Evolutionary conservation across 768 basidiomycete species (phyloP).

Genomic region (Coprinellus micaceus): DNA sequence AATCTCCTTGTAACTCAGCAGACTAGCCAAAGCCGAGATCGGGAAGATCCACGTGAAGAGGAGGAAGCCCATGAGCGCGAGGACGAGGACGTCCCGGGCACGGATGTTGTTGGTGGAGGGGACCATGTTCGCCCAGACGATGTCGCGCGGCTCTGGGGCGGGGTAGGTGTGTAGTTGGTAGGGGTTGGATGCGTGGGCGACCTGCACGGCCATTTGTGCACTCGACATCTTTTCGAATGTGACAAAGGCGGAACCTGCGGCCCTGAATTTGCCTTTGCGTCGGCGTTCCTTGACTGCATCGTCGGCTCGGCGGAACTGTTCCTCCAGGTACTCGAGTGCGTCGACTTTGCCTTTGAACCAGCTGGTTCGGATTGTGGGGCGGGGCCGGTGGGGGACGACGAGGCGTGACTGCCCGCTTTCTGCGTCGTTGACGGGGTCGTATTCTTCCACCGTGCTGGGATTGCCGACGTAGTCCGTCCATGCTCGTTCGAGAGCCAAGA

Average conservation of each 20-base stretch:
- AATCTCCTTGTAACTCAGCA: slow-evolving; percentile 92
- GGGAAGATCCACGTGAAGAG: slow-evolving; percentile 93
- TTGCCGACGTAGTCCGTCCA: slow-evolving; percentile 95
- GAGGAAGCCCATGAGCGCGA: slow-evolving; percentile 64
- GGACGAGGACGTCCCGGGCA: slow-evolving; percentile 68
- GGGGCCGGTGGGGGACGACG: slow-evolving; percentile 68
- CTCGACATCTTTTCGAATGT: slow-evolving; percentile 96
- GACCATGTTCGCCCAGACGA: slow-evolving; percentile 90
- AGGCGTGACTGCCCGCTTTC: slow-evolving; percentile 52
- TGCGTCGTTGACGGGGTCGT: slow-evolving; percentile 64
- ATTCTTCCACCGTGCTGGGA: slow-evolving; percentile 80
- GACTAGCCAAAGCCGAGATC: slow-evolving; percentile 77
- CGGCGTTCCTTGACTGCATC: slow-evolving; percentile 77
- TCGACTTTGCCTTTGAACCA: slow-evolving; percentile 82
- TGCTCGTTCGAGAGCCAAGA: slow-evolving; percentile 74
- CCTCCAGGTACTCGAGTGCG: slow-evolving; percentile 84
- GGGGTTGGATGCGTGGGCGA: slow-evolving; percentile 69
- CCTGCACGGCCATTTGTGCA: slow-evolving; percentile 89
- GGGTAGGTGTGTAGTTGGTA: slow-evolving; percentile 63
- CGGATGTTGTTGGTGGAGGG: slow-evolving; percentile 55
- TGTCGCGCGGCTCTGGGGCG: slow-evolving; percentile 93
- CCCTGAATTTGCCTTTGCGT: slow-evolving; percentile 66
- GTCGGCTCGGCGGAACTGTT: slow-evolving; percentile 75
- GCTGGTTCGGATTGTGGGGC: slow-evolving; percentile 72
- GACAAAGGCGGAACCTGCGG: slow-evolving; percentile 87